These are phyloP conservation scores for Dipteronia sinensis DNA, from an alignment of 345 rosid species.

Conservation along the genomic window DNA sequence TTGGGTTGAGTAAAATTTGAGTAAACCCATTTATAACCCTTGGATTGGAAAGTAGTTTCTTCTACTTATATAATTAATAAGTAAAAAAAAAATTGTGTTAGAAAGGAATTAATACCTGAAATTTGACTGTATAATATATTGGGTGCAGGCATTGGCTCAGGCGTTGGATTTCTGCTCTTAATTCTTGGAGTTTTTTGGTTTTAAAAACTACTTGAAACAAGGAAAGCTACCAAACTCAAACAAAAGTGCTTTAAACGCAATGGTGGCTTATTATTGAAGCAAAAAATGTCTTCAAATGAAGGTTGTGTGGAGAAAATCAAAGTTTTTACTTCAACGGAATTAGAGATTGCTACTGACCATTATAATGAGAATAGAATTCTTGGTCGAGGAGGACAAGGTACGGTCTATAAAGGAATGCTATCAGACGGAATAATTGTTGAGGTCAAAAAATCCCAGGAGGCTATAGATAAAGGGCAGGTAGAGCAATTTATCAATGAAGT, in stretches of 20 bases:
- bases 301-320: neutral
- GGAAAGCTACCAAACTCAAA: neutral
- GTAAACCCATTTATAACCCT: too few relatives aligned
- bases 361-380: slow-evolving; percentile 16
- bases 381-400: neutral
- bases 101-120: too few relatives aligned
- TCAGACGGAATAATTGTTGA: too few relatives aligned
- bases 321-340: neutral
- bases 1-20: too few relatives aligned
- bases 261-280: neutral
- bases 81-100: too few relatives aligned
- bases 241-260: neutral
- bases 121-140: too few relatives aligned
- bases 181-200: neutral
- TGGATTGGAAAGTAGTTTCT: too few relatives aligned
- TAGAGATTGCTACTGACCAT: neutral
- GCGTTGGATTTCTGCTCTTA: neutral
- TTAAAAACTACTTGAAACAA: neutral
- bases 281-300: neutral
- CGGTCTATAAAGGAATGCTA: too few relatives aligned
- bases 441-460: too few relatives aligned
- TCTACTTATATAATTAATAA: too few relatives aligned
- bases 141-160: neutral
- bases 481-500: too few relatives aligned
- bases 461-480: too few relatives aligned